These are phyloP conservation scores for Sisymbrium altissimum DNA, from an alignment of 345 rosid species.

Conservation along the genomic window DNA sequence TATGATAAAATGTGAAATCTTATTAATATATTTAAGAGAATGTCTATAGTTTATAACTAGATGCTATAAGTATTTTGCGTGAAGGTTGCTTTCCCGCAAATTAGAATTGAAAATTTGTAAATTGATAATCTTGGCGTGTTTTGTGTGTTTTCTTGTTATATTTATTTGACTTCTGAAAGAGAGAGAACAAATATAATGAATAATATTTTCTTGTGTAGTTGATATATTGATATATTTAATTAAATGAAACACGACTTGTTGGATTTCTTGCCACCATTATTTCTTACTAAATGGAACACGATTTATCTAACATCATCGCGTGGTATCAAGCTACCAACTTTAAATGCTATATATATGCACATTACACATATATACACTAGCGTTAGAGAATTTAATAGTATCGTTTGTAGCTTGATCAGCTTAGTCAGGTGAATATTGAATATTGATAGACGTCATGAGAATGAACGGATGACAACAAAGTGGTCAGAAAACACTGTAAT, in stretches of 20 bases:
- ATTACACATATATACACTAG: background rate
- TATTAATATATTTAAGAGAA: background rate
- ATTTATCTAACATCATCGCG: background rate
- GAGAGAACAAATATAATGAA: background rate
- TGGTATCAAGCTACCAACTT: background rate
- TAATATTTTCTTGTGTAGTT: background rate
- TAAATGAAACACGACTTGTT: conserved; percentile 2
- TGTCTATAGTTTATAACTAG: background rate
- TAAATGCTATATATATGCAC: background rate
- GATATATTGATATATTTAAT: background rate
- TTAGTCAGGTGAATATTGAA: background rate
- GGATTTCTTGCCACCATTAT: background rate
- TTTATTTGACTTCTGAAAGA: background rate
- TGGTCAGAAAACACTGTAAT: background rate
- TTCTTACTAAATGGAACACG: background rate
- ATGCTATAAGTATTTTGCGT: no score
- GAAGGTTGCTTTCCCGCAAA: no score
- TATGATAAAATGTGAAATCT: background rate
- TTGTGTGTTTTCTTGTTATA: no score
- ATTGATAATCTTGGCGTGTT: background rate
- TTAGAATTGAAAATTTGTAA: background rate
- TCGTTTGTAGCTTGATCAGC: background rate
- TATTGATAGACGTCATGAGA: background rate
- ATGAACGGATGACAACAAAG: background rate
- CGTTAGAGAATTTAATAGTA: background rate